Evolutionary conservation across 768 basidiomycete genomes (phyloP), one percentile per base, ranked within the genome.

Genomic region (Tephrocybe sp.): DNA sequence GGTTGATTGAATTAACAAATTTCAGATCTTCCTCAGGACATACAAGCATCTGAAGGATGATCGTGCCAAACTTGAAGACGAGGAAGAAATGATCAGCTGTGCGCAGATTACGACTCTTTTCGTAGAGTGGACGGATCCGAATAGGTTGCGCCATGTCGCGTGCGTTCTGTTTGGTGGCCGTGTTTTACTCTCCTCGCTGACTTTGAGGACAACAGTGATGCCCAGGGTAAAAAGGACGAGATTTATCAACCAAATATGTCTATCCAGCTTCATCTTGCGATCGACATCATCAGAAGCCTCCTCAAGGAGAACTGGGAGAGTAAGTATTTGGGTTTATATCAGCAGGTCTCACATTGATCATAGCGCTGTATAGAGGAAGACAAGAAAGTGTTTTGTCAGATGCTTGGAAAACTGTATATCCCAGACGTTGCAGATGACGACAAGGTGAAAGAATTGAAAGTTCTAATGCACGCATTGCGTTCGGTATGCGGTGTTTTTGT

Each of bases 91-190:
- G 76, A 69, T 84, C 16, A 72, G 73, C 2, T 71, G 80, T 0
- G 64, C 71, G 11, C 83, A 86, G 58, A 75, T 86, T 34, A 74
- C 74, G 0, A 64, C 75, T 16, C 78, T 89, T 74, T 78, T 90
- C 57, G 68, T 82, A 10, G 85, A 89, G 47, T 89, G 87, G 86
- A 88, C 85, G 4, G 83, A 90, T 63, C 86, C 86, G 0, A 69
- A 75, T 50, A 83, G 81, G 54, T 70, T 78, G 29, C 70, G 75
- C 75, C 49, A 58, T 74, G 68, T 30, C 15, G 30, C 54, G 50
- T 57, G 27, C 37, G 59, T 50, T 19, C 12, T 40, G 13, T 9
- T 24, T 21, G 16, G n/a, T 39, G 9, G 22, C 10, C 9, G 29
- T 9, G 36, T 11, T 11, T 16, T 33, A 42, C 27, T 29, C 33